A percentile compares a stretch with the other conserved stretches of the same genome.
Conservation (phyloP, 73 alveolate genomes). For the Uronychia binucleata region DNA sequence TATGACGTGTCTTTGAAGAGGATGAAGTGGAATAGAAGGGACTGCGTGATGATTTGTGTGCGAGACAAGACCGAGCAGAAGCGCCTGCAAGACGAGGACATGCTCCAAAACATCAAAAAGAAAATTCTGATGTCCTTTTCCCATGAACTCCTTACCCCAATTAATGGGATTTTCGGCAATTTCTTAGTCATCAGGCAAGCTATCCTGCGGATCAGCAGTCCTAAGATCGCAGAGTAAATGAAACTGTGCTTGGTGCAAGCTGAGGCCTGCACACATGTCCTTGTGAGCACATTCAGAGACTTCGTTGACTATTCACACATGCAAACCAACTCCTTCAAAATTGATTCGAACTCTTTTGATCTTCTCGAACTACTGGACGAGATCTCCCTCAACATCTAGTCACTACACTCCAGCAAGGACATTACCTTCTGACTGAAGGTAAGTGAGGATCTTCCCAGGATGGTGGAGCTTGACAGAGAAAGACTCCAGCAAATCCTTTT, state of each 20-base stretch:
- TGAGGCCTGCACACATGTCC: background rate
- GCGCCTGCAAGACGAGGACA: background rate
- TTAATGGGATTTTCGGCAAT: slow-evolving; percentile 12
- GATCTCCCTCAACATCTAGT: background rate
- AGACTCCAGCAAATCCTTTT: background rate
- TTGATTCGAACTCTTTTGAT: background rate
- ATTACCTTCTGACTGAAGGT: background rate
- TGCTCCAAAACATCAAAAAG: background rate
- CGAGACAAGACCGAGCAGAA: background rate
- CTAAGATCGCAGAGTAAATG: background rate
- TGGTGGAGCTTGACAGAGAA: background rate
- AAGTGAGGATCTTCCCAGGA: background rate
- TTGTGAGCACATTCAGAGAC: background rate
- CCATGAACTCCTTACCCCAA: slow-evolving; percentile 14
- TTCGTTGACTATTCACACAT: background rate
- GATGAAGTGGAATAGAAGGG: background rate
- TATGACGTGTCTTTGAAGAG: background rate
- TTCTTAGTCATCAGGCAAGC: background rate
- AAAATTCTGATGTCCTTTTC: slow-evolving; percentile 3
- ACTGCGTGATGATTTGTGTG: background rate
- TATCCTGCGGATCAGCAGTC: background rate
- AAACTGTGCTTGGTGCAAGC: background rate
- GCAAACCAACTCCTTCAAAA: background rate
- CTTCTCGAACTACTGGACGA: background rate
- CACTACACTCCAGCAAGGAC: background rate